Conservation (phyloP, 2,329 filamentous ascomycete species). For the Pezicula rhizophila region DNA sequence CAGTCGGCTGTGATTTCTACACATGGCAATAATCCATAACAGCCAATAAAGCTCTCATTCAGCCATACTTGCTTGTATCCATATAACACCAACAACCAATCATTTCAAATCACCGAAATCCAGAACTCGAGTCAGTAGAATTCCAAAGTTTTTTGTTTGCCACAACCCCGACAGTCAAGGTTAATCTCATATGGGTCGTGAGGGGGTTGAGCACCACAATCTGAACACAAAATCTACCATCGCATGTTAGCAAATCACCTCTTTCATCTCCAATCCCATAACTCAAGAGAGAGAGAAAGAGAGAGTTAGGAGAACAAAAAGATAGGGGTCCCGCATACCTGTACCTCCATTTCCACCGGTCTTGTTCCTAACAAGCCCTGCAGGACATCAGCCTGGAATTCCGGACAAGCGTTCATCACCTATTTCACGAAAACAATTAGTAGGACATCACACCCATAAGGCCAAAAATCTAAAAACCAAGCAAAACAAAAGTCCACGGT, state of each 20-base stretch:
- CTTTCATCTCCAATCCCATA: neutral
- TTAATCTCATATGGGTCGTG: conserved; percentile 11
- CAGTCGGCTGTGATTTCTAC: too few relatives aligned
- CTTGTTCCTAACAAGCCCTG: conserved; percentile 2
- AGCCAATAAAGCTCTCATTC: too few relatives aligned
- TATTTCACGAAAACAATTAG: too few relatives aligned
- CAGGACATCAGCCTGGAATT: conserved; percentile 17
- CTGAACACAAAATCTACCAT: conserved; percentile 8
- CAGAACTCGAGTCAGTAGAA: conserved; percentile 1
- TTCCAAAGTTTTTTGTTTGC: conserved; percentile 5
- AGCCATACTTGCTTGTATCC: too few relatives aligned
- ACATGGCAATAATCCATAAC: too few relatives aligned
- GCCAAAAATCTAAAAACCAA: too few relatives aligned
- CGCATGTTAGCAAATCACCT: neutral
- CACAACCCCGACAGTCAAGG: conserved; percentile 12
- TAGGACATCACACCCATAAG: too few relatives aligned
- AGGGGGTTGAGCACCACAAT: conserved; percentile 14
- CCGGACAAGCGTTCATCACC: conserved; percentile 4
- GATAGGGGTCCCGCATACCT: neutral
- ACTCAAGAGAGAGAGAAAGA: too few relatives aligned
- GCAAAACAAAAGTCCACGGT: too few relatives aligned
- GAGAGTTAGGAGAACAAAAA: too few relatives aligned
- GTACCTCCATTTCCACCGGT: neutral
- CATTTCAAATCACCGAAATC: neutral
- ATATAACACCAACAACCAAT: neutral